Evolutionary conservation across 352 stramenopile genomes (phyloP), one percentile per base, ranked within the genome.

Genomic region (Globisporangium nunn): DNA sequence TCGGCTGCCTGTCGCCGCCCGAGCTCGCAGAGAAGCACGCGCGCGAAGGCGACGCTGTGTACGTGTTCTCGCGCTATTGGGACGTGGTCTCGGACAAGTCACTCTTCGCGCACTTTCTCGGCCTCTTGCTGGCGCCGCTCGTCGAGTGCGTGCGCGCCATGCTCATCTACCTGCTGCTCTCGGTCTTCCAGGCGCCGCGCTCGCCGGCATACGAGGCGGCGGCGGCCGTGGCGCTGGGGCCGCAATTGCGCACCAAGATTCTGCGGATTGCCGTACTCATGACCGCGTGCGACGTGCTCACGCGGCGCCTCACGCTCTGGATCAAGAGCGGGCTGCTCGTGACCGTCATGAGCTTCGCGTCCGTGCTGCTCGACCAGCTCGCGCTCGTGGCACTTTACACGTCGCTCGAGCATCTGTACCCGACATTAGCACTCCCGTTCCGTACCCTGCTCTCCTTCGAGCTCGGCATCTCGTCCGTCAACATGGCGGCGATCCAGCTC

Each of bases 41-140:
- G 46, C 57, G 49, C 3, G 51, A 67, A 45, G 15, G 52, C 23
- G 52, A 61, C 33, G 72, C 87, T 56, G 72, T 91, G 15, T 91
- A 93, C 60, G 72, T 92, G 7, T 91, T 92, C 60, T 90, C 81
- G 28, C 81, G 84, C 39, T 92, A 93, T 53, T 88, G 83, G 80
- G 76, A 82, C 47, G 81, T 93, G 15, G 75, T 82, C 23, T 93
- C 83, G 14, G 72, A 93, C 71, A 81, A 84, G 56, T 86, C 83
- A 47, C 61, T 87, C 29, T 46, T 86, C 41, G 66, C 68, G 33
- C 81, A 93, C 61, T 87, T 91, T 47, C 52, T 88, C 11, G 78
- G 75, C 23, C 47, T 91, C 4, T 43, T 75, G 14, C 54, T 87
- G 28, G 79, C 81, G 18, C 83, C 83, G 11, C n/a, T 93, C 33